Evolutionary conservation across 108 stramenopile species (phyloP).

Genomic region (Nitzschia inconspicua): DNA sequence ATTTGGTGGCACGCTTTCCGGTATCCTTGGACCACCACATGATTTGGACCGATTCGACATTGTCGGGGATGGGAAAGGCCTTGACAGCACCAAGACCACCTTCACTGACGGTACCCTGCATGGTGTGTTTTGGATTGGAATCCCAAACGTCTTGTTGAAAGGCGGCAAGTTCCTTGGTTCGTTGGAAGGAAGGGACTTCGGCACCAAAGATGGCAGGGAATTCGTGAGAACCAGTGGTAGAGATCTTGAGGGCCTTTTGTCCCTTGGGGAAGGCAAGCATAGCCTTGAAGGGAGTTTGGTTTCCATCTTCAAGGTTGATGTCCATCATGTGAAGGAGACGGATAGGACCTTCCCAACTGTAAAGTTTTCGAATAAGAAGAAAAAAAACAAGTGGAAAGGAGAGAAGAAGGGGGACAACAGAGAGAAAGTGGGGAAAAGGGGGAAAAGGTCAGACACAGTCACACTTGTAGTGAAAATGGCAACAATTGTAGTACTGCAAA

Average conservation of each 20-base stretch:
- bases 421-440: too few species aligned
- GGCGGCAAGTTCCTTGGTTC: constrained; percentile 46
- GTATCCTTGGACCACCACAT: constrained; percentile 60
- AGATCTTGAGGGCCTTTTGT: constrained; percentile 50
- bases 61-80: constrained; percentile 52
- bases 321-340: constrained; percentile 60
- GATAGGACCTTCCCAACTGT: constrained; percentile 61
- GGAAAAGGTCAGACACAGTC: too few species aligned
- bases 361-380: background rate
- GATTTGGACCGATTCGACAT: constrained; percentile 61
- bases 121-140: constrained; percentile 42
- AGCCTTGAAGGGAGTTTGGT: constrained; percentile 52
- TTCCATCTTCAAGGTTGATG: constrained; percentile 62
- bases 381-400: too few species aligned
- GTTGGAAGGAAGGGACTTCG: constrained; percentile 49
- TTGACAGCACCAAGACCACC: constrained; percentile 51
- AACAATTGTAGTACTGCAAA: too few species aligned
- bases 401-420: too few species aligned
- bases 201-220: constrained; percentile 63
- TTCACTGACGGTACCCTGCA: constrained; percentile 35
- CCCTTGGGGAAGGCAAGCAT: constrained; percentile 68
- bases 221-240: constrained; percentile 45
- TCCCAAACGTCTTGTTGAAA: constrained; percentile 60
- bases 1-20: constrained; percentile 69
- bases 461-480: too few species aligned